Evolutionary conservation across 2,329 filamentous ascomycete species (phyloP), one percentile per base, ranked within the genome.

Genomic region (Aspergillus sp.): DNA sequence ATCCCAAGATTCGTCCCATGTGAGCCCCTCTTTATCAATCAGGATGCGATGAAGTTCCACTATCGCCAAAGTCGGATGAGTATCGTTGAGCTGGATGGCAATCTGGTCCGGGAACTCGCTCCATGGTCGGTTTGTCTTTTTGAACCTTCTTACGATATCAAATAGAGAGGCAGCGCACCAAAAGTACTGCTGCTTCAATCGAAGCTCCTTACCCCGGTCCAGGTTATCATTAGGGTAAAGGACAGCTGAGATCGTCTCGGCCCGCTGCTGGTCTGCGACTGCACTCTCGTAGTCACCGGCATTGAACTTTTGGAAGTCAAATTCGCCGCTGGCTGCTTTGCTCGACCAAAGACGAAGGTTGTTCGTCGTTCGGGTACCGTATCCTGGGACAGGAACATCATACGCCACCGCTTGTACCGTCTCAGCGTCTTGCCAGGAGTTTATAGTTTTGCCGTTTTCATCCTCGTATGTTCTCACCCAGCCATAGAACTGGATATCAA

Each of bases 241-340:
- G 14, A 99, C 95, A 33, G 93, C 93, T 52, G 93, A 97, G 79
- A 99, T 99, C 55, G 93, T 98, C 81, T 99, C 95, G n/a, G 95
- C 95, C 57, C 91, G 89, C 81, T 99, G 95, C 77, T 98, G 92
- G 66, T 99, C 95, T n/a, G 90, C 91, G 40, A 99, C 95, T 12
- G 95, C 96, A 79, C 90, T 95, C 79, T 99, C 95, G 73, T 99
- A 99, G 68, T 99, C 93, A 62, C 95, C 95, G 59, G 84, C 95
- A 79, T 99, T 99, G 87, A 99, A 99, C 75, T 98, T 98, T 71
- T 97, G 93, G 79, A 99, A 99, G 79, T 99, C 93, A 64, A 99
- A 99, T 76, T 99, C 95, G 64, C 95, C 95, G 67, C 91, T 93
- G 46, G 93, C 93, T 44, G 95, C 93, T 78, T 97, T 97, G 82